These are phyloP conservation scores for Backusella australiensis DNA, from an alignment of 192 early-diverging fungal species.

Conservation along the genomic window DNA sequence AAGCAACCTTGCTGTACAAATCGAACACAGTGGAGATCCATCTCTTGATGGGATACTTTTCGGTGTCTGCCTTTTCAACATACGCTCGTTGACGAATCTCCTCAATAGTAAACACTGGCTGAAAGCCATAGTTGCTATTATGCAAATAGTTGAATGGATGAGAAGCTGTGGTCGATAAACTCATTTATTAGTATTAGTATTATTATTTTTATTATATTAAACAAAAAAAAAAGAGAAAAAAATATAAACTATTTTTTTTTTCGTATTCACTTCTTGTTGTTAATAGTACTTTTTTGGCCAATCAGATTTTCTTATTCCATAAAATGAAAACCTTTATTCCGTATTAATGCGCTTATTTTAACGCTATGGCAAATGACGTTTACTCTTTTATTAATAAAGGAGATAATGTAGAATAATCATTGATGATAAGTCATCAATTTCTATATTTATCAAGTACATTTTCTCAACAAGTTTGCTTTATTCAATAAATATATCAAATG, in stretches of 20 bases:
- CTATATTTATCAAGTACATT: too few relatives aligned
- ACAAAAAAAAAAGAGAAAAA: background rate
- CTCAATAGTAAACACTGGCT: background rate
- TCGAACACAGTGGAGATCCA: constrained; percentile 20
- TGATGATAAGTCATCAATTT: too few relatives aligned
- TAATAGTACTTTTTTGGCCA: background rate
- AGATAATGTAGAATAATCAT: too few relatives aligned
- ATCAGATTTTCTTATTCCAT: background rate
- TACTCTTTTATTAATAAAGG: background rate
- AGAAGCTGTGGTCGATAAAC: background rate
- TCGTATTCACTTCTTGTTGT: background rate
- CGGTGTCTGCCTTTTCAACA: constrained; percentile 8
- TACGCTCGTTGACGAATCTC: constrained; percentile 13
- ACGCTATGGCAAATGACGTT: too few relatives aligned
- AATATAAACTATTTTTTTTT: background rate
- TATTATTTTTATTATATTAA: background rate
- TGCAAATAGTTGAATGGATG: background rate
- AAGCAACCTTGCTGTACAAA: constrained; percentile 11
- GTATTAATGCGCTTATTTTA: background rate
- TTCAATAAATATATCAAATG: too few relatives aligned
- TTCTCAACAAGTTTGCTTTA: too few relatives aligned
- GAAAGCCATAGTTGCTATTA: background rate
- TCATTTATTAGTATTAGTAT: background rate
- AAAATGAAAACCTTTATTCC: background rate
- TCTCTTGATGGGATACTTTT: constrained; percentile 10